Percentiles rank a stretch among this genome's conserved stretches.
Evolutionary conservation across 352 stramenopile species (phyloP).

Genomic region (Elongisporangium prolatum): DNA sequence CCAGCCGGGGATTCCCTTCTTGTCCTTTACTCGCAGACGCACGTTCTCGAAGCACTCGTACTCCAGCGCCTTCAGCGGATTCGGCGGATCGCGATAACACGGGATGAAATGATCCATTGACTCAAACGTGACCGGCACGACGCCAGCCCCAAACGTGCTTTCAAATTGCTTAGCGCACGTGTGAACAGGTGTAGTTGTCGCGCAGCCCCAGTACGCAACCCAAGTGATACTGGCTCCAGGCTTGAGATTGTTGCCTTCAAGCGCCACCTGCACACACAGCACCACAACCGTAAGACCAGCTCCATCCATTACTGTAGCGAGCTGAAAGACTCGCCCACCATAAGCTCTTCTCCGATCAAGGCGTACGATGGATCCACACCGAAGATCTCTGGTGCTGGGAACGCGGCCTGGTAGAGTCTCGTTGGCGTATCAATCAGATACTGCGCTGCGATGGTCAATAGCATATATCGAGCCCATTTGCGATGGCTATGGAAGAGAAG

Average conservation of each 20-base stretch:
- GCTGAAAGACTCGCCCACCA: constrained; percentile 32
- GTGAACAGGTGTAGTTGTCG: constrained; percentile 46
- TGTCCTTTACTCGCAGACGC: constrained; percentile 73
- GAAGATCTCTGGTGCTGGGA: constrained; percentile 50
- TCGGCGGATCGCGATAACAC: constrained; percentile 79
- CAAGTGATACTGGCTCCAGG: constrained; percentile 64
- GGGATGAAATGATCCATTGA: constrained; percentile 79
- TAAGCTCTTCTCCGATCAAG: constrained; percentile 67
- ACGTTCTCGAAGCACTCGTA: constrained; percentile 66
- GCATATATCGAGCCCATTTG: constrained; percentile 43
- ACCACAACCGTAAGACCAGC: not conserved
- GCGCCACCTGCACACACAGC: constrained; percentile 23
- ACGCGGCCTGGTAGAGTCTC: constrained; percentile 43
- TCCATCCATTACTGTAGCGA: not conserved
- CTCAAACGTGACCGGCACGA: constrained; percentile 64
- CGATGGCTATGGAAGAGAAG: constrained; percentile 53
- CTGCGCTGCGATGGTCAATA: constrained; percentile 34
- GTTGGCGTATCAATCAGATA: constrained; percentile 45
- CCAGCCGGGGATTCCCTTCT: constrained; percentile 76
- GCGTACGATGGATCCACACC: constrained; percentile 63
- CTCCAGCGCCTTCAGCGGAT: constrained; percentile 66
- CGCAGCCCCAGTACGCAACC: constrained; percentile 80
- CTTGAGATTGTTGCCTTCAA: constrained; percentile 75
- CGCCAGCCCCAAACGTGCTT: constrained; percentile 53
- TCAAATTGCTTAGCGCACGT: constrained; percentile 73